Evolutionary conservation across 768 basidiomycete species (phyloP).

Genomic region (Leccinellum luteum): DNA sequence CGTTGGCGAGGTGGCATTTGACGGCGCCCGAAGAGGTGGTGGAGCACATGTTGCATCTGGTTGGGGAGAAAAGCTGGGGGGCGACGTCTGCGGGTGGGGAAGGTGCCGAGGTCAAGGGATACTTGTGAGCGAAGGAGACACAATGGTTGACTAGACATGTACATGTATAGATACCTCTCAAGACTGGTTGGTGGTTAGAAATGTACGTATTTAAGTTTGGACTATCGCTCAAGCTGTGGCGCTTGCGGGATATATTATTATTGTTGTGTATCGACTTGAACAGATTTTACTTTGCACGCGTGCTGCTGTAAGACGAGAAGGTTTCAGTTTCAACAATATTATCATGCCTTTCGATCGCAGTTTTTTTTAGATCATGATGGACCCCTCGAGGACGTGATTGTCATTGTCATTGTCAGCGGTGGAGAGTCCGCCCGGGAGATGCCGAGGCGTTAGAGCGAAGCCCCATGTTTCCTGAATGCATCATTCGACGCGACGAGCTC

Average conservation of each 20-base stretch:
- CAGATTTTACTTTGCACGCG: background rate
- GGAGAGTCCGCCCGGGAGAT: background rate
- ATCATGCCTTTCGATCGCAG: background rate
- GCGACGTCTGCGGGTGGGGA: background rate
- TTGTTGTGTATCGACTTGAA: background rate
- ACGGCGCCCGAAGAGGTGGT: slow-evolving; percentile 86
- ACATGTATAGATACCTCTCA: too few relatives aligned
- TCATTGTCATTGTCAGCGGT: background rate
- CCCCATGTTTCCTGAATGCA: too few relatives aligned
- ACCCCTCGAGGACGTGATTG: too few relatives aligned
- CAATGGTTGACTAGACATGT: background rate
- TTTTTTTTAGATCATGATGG: background rate
- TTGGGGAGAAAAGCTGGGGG: slow-evolving; percentile 33
- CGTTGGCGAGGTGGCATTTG: slow-evolving; percentile 90
- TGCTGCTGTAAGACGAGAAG: background rate
- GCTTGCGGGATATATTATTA: background rate
- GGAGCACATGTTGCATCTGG: slow-evolving; percentile 69
- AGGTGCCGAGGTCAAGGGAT: slow-evolving; percentile 16
- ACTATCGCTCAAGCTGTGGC: background rate
- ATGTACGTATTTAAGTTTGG: background rate
- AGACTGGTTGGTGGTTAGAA: background rate
- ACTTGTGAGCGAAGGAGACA: slow-evolving; percentile 10
- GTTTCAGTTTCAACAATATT: background rate
- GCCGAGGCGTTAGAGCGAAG: too few relatives aligned
- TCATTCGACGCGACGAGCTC: too few relatives aligned